phyloP scores from a whole-genome alignment of 345 rosid genomes.

The Salix exigua region DNA sequence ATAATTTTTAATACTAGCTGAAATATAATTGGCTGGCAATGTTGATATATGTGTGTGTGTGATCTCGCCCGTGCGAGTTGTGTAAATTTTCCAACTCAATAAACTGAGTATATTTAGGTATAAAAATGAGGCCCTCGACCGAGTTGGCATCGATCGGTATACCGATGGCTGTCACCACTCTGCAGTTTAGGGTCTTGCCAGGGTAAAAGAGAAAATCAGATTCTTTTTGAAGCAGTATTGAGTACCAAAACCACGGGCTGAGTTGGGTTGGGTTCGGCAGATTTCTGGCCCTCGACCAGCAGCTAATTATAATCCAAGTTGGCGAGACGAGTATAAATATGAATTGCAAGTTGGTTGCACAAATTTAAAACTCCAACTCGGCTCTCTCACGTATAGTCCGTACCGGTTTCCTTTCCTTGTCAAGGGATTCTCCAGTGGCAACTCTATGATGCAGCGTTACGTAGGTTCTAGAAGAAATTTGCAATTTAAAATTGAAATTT shows the following conservation, averaged over 20 bases:
- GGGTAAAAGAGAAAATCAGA: background rate
- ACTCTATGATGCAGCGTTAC: too few species aligned
- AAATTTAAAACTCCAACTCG: background rate
- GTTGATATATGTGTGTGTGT: too few species aligned
- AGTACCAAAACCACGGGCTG: conserved; percentile 14
- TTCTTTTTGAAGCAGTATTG: background rate
- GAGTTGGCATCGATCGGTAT: too few species aligned
- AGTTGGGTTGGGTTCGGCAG: conserved; percentile 3
- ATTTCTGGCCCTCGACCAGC: background rate
- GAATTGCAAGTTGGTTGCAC: conserved; percentile 16
- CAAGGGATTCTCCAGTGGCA: background rate
- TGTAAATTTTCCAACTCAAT: too few species aligned
- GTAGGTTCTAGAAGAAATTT: too few species aligned
- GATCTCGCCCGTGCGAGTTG: too few species aligned
- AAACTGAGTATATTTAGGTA: too few species aligned
- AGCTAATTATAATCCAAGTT: background rate
- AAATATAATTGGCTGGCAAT: too few species aligned
- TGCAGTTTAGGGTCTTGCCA: background rate
- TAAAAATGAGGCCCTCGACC: too few species aligned
- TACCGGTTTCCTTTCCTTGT: conserved; percentile 17
- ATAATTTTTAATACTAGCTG: too few species aligned
- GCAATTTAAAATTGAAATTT: too few species aligned
- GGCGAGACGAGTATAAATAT: conserved; percentile 1
- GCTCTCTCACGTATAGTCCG: background rate
- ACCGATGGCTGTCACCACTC: too few species aligned